Conservation (phyloP, 352 stramenopile genomes). For the Phytophthora hibernalis region DNA sequence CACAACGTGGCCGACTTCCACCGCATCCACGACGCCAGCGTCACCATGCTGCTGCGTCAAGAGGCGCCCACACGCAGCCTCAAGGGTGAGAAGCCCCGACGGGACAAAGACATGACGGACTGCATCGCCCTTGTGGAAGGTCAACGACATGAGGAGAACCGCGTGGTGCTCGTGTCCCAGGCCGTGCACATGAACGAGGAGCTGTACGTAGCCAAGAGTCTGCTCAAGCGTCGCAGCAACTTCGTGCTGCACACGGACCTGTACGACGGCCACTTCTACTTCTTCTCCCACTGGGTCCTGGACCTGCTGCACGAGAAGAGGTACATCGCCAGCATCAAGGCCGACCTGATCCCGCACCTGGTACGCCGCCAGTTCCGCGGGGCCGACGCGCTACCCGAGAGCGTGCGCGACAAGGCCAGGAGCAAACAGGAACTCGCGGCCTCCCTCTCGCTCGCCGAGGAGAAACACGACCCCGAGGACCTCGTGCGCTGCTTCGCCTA, state of each 20-base stretch:
- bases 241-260: constrained; percentile 83
- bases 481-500: constrained; percentile 82
- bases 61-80: constrained; percentile 42
- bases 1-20: constrained; percentile 86
- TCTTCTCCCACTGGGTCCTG: constrained; percentile 87
- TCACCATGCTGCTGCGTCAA: constrained; percentile 85
- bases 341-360: constrained; percentile 79
- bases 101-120: constrained; percentile 86
- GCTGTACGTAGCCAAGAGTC: constrained; percentile 77
- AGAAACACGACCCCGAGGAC: constrained; percentile 64
- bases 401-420: constrained; percentile 61
- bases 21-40: constrained; percentile 81
- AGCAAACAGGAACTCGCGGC: constrained; percentile 66
- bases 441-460: constrained; percentile 67
- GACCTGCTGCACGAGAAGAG: constrained; percentile 84
- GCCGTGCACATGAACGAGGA: constrained; percentile 86
- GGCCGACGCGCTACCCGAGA: constrained; percentile 56
- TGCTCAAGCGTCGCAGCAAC: constrained; percentile 75
- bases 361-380: constrained; percentile 84
- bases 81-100: constrained; percentile 74
- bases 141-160: constrained; percentile 62
- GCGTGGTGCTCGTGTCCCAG: constrained; percentile 74
- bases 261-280: constrained; percentile 87
- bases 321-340: constrained; percentile 87
- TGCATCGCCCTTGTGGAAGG: constrained; percentile 78